phyloP scores from a whole-genome alignment of 1,284 basidiomycete species.

The Ganoderma leucocontextum region DNA sequence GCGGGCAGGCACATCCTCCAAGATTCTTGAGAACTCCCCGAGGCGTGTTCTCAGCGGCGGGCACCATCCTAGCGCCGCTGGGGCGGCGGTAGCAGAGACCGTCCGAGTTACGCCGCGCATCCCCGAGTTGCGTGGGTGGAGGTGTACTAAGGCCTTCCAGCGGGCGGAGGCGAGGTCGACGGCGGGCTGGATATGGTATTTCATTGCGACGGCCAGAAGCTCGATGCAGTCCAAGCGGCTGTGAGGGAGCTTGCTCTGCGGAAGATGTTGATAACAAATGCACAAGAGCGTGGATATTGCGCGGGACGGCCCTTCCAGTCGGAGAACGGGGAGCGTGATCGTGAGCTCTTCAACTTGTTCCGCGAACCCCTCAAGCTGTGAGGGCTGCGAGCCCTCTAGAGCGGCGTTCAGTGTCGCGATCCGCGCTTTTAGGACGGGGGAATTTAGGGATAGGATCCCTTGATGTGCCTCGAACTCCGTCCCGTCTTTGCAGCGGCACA shows the following conservation, averaged over 20 bases:
- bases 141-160: background rate
- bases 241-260: background rate
- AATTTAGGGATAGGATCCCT: background rate
- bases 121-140: background rate
- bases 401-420: background rate
- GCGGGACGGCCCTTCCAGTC: background rate
- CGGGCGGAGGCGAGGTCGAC: background rate
- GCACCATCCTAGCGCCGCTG: background rate
- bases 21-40: background rate
- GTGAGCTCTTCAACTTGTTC: background rate
- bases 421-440: background rate
- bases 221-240: constrained; percentile 1
- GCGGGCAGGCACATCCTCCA: background rate
- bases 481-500: background rate
- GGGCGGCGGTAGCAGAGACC: background rate
- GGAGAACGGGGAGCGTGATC: background rate
- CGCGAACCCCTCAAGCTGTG: background rate
- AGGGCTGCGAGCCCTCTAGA: background rate
- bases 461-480: background rate
- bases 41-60: background rate
- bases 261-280: background rate
- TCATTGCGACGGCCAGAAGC: background rate
- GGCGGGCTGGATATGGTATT: background rate
- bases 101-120: background rate
- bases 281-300: background rate